Evolutionary conservation across 106 monocot genomes (phyloP).

Genomic region (Dendrobium huoshanense): DNA sequence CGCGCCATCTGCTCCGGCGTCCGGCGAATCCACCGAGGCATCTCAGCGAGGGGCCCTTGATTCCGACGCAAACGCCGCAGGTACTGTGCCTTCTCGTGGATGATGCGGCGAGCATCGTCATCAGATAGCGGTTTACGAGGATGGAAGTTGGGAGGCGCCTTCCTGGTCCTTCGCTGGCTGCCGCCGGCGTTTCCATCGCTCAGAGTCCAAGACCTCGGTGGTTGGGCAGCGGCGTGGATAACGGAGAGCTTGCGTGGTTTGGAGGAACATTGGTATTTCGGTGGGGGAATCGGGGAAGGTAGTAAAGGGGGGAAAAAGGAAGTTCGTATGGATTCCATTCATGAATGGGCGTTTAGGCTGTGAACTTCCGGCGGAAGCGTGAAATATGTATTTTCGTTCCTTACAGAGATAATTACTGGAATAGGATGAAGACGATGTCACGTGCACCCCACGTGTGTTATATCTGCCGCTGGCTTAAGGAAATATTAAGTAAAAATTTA

Average conservation of each 20-base stretch:
- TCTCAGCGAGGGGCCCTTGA: conserved; percentile 67
- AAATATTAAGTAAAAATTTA: too few relatives aligned
- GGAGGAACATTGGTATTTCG: background rate
- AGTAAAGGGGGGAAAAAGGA: conserved; percentile 33
- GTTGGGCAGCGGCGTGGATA: conserved; percentile 5
- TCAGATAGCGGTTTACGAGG: conserved; percentile 63
- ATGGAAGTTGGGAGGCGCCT: background rate
- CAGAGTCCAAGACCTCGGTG: conserved; percentile 43
- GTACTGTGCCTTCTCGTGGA: conserved; percentile 56
- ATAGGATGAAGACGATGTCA: too few relatives aligned
- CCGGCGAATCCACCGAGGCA: conserved; percentile 82
- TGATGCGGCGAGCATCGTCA: conserved; percentile 80
- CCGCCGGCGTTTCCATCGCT: conserved; percentile 38
- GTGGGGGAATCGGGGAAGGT: background rate
- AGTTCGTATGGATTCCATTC: conserved; percentile 36
- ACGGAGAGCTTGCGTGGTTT: background rate
- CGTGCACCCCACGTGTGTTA: too few relatives aligned
- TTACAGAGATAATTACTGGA: too few relatives aligned
- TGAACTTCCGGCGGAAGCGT: too few relatives aligned
- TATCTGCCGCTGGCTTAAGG: too few relatives aligned
- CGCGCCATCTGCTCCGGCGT: conserved; percentile 90
- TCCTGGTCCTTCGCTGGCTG: background rate
- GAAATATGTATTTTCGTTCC: too few relatives aligned
- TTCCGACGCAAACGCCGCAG: conserved; percentile 74
- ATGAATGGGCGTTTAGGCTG: background rate